phyloP scores from a whole-genome alignment of 2,329 filamentous ascomycete genomes.

The Botryosphaeria dothidea region DNA sequence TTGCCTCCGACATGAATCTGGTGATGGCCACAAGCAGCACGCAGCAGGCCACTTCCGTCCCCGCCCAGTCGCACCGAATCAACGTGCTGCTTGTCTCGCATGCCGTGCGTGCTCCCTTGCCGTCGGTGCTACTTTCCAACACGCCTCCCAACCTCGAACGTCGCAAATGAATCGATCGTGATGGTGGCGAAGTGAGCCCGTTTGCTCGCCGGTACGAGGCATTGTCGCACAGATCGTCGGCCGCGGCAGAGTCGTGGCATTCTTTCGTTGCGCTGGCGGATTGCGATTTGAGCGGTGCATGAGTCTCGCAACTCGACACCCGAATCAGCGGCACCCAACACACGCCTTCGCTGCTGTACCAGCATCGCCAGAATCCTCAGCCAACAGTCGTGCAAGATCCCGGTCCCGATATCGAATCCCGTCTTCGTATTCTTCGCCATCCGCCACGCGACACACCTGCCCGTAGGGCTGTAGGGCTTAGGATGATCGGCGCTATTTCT shows the following conservation, averaged over 20 bases:
- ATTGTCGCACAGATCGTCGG: background rate
- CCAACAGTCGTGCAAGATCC: too few relatives aligned
- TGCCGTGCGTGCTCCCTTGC: background rate
- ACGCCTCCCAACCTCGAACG: background rate
- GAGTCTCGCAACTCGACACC: background rate
- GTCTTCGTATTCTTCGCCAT: background rate
- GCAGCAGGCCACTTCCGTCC: background rate
- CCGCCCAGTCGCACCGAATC: background rate
- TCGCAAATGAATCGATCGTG: conserved; percentile 8
- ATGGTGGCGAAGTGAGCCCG: background rate
- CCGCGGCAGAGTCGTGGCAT: background rate
- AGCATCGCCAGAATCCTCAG: too few relatives aligned
- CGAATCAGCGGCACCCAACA: background rate
- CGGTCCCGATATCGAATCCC: background rate
- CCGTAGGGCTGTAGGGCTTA: conserved; percentile 16
- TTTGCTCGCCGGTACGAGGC: background rate
- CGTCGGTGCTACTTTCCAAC: background rate
- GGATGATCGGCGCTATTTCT: background rate
- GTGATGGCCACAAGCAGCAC: too few relatives aligned
- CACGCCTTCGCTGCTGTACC: too few relatives aligned
- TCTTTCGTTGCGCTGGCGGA: background rate
- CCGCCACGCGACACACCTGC: background rate
- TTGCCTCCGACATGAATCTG: background rate
- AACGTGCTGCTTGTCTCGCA: background rate
- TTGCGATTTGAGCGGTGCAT: background rate